Conservation (phyloP, 2,329 filamentous ascomycete species). For the Tolypocladium ovalisporum region DNA sequence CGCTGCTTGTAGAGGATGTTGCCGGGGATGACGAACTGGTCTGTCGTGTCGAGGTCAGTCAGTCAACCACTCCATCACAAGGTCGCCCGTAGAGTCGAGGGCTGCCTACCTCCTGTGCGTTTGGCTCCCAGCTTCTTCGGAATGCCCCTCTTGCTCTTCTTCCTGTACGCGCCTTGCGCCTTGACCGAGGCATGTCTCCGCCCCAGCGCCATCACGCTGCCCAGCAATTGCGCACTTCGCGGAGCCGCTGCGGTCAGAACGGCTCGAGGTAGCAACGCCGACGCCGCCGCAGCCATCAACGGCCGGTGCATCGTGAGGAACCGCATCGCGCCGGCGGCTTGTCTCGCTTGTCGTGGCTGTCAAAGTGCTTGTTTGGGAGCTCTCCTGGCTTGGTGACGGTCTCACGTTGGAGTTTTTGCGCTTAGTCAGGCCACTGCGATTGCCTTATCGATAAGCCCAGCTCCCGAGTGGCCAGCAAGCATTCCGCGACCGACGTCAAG, state of each 20-base stretch:
- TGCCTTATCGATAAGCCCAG: not conserved
- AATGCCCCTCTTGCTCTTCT: constrained; percentile 47
- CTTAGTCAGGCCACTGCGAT: not conserved
- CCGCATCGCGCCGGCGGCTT: constrained; percentile 27
- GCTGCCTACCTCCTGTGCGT: constrained; percentile 65
- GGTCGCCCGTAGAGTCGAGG: too few relatives aligned
- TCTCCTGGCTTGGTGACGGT: not conserved
- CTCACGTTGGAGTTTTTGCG: constrained; percentile 1
- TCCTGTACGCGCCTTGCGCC: constrained; percentile 58
- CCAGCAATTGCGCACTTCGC: constrained; percentile 15
- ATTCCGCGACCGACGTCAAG: not conserved
- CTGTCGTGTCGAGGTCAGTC: constrained; percentile 28
- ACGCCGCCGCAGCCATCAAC: constrained; percentile 26
- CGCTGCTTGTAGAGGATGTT: constrained; percentile 98
- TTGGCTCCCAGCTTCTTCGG: constrained; percentile 89
- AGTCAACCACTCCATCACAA: not conserved
- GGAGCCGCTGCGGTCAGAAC: constrained; percentile 7
- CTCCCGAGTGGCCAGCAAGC: not conserved
- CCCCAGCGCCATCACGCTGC: constrained; percentile 34
- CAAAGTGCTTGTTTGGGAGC: not conserved
- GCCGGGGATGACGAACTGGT: constrained; percentile 86
- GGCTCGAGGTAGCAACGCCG: constrained; percentile 15
- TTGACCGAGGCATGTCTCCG: constrained; percentile 48
- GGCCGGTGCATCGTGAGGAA: constrained; percentile 36
- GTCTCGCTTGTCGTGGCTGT: constrained; percentile 13